Evolutionary conservation across 352 stramenopile species (phyloP).

Genomic region (Pythium aphanidermatum): DNA sequence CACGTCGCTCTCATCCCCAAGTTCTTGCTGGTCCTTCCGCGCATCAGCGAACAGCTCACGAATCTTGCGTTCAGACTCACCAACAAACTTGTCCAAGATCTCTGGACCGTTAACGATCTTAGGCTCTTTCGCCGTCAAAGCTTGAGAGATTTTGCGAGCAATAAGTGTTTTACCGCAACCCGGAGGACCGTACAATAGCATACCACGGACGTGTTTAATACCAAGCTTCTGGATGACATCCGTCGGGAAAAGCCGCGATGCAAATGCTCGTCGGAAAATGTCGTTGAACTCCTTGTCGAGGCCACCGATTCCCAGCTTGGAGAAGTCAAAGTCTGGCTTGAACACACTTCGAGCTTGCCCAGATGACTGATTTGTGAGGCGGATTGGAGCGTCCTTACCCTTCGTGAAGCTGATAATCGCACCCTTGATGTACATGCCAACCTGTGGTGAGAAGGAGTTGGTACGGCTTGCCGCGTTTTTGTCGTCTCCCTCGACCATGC

Average conservation of each 20-base stretch:
- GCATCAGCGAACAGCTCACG: conserved; percentile 97
- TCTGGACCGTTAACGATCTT: conserved; percentile 99
- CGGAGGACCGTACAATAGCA: conserved; percentile 82
- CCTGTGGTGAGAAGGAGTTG: conserved; percentile 28
- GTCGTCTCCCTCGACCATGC: conserved; percentile 40
- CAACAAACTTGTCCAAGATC: conserved; percentile 99
- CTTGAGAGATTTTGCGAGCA: conserved; percentile 95
- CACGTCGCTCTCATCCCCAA: conserved; percentile 96
- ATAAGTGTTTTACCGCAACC: conserved; percentile 97
- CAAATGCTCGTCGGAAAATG: conserved; percentile 99
- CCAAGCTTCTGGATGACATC: conserved; percentile 96
- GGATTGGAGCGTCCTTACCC: conserved; percentile 63
- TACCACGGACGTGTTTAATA: conserved; percentile 98
- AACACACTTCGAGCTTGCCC: conserved; percentile 87
- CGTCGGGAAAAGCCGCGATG: conserved; percentile 95
- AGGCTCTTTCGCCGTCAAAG: conserved; percentile 93
- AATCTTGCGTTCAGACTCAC: conserved; percentile 98
- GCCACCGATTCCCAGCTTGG: conserved; percentile 98
- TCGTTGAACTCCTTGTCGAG: conserved; percentile 99
- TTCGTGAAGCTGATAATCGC: conserved; percentile 79
- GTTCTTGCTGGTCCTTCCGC: conserved; percentile 76
- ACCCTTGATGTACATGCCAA: conserved; percentile 55
- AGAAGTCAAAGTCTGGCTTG: conserved; percentile 97
- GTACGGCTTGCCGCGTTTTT: conserved; percentile 16
- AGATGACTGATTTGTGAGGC: conserved; percentile 72